A percentile compares a stretch with the other conserved stretches of the same genome.
phyloP scores from a whole-genome alignment of 306 rosid genomes.

The Vigna angularis region DNA sequence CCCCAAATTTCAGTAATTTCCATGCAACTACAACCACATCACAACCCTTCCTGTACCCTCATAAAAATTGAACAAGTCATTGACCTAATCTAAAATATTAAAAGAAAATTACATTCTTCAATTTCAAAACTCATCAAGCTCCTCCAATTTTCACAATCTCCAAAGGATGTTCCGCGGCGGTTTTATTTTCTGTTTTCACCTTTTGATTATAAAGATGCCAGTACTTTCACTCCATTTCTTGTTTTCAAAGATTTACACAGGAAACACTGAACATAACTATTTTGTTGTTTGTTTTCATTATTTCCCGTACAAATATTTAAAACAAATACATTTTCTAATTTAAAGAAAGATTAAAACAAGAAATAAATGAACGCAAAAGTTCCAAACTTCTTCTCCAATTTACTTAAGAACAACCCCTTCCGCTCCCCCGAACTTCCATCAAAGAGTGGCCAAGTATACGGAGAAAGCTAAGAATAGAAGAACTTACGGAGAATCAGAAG shows the following conservation, averaged over 20 bases:
- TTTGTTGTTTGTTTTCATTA: no score
- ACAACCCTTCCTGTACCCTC: background rate
- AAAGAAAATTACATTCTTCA: background rate
- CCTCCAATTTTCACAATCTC: constrained; percentile 16
- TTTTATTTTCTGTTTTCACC: no score
- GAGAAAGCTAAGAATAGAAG: background rate
- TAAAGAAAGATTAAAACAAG: no score
- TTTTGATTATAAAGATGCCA: no score
- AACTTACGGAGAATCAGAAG: constrained; percentile 43
- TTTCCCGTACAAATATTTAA: no score
- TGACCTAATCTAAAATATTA: background rate
- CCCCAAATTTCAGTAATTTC: background rate
- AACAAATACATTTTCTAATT: no score
- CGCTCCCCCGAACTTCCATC: no score
- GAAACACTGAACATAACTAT: no score
- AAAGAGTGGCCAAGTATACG: background rate
- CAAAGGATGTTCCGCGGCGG: background rate
- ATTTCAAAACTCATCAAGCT: background rate
- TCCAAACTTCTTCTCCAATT: background rate
- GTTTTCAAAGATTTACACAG: no score
- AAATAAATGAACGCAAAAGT: no score
- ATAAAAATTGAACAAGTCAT: background rate
- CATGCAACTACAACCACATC: background rate
- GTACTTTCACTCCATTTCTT: no score
- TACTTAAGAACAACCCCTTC: background rate